Evolutionary conservation across 495 filamentous ascomycete species (phyloP), one percentile per base, ranked within the genome.

Genomic region (Aspergillus panamensis): DNA sequence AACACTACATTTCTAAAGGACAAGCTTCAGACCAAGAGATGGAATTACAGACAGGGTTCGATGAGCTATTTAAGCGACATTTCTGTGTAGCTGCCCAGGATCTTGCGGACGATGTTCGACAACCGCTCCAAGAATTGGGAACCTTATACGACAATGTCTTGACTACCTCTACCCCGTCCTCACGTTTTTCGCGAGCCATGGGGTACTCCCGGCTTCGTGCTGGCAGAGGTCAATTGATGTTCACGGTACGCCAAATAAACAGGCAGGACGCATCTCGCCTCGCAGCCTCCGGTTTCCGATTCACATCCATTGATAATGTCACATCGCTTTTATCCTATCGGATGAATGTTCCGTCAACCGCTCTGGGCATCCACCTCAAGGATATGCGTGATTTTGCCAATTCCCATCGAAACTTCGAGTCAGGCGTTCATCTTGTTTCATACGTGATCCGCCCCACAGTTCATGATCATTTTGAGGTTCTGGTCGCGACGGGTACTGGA

Each of bases 71-170:
- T 72, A 87, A 90, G n/a, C 90, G 94, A 55, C 78, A 89, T 6
- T 96, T 96, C 72, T 96, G 91, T 61, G 76, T 90, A 16, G 84
- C 91, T 12, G 91, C 92, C 0, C 79, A 85, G 3, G 82, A 84
- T 40, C 82, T 96, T 12, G 88, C 92, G 9, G 74, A 80, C 2
- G 77, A 82, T 40, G 71, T 93, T 55, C 77, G 87, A 59, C 75
- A 82, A 32, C 74, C 81, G 3, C 67, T 95, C 2, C 77, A 80
- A 6, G 72, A 86, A 14, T 69, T 91, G 7, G 92, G 92, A 1
- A 77, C 87, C 14, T 78, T 96, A 3, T 94, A 89, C 74, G 87
- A 94, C 49, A 83, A 88, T 55, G 87, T 96, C 31, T 69, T 95
- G 33, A 72, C 77, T 12, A 94, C 90, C 2, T 82, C 85, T 17